Percentiles rank a stretch among this genome's conserved stretches.
Evolutionary conservation across 2,329 filamentous ascomycete species (phyloP).

Genomic region (Zymoseptoria brevis): DNA sequence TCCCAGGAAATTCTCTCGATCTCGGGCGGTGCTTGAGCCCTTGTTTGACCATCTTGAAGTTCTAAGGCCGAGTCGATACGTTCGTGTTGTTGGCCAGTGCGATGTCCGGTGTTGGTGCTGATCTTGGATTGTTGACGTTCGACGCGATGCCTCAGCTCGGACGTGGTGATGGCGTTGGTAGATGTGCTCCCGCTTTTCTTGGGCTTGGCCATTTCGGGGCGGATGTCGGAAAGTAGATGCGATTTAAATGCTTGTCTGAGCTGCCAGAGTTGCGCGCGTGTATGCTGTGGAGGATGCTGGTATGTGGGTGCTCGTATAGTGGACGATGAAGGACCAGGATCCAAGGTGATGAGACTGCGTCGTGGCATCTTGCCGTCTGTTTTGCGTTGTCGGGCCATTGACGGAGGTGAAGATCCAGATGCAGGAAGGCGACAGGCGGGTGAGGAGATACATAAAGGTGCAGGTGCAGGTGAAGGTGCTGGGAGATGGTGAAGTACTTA

Average conservation of each 20-base stretch:
- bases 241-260: neutral
- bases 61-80: neutral
- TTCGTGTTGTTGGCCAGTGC: neutral
- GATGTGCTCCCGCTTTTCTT: neutral
- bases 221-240: neutral
- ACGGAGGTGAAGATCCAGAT: neutral
- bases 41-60: neutral
- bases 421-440: neutral
- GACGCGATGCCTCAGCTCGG: neutral
- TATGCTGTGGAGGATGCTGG: conserved; percentile 3
- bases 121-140: neutral
- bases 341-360: neutral
- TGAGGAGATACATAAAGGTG: neutral
- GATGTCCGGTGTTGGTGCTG: neutral
- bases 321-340: neutral
- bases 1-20: neutral
- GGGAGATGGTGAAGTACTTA: conserved; percentile 7
- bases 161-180: neutral
- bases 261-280: neutral
- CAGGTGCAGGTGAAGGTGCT: conserved; percentile 1
- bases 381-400: neutral
- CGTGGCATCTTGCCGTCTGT: neutral
- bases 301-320: neutral
- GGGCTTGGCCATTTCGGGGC: neutral
- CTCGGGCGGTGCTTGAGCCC: neutral